Evolutionary conservation across 2,329 filamentous ascomycete genomes (phyloP).

Genomic region (Ceratocystis papillata): DNA sequence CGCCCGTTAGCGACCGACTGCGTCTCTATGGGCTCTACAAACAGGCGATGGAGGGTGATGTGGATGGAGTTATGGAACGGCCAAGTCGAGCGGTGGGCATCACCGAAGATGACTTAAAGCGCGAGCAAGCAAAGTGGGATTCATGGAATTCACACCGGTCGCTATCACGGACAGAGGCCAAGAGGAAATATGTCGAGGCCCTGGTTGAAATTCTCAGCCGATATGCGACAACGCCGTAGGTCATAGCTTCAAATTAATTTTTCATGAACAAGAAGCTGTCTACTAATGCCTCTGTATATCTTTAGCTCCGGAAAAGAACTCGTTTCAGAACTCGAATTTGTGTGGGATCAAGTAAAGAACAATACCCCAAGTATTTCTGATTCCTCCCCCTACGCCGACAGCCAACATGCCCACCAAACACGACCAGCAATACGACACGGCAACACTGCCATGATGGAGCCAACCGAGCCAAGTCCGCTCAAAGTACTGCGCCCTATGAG

Average conservation of each 20-base stretch:
- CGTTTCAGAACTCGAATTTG: constrained; percentile 91
- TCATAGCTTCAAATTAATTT: constrained; percentile 22
- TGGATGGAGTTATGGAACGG: constrained; percentile 84
- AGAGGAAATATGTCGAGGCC: constrained; percentile 84
- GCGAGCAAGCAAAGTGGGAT: constrained; percentile 69
- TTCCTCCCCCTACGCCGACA: constrained; percentile 43
- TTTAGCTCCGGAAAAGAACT: constrained; percentile 68
- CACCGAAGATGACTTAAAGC: constrained; percentile 43
- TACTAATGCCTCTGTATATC: not conserved
- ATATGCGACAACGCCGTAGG: constrained; percentile 76
- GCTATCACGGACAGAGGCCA: constrained; percentile 79
- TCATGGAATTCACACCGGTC: constrained; percentile 86
- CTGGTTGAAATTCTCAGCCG: constrained; percentile 94
- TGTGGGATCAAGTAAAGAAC: constrained; percentile 95
- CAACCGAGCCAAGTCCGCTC: constrained; percentile 43
- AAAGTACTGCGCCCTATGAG: constrained; percentile 76
- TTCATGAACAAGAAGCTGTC: not conserved
- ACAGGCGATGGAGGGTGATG: constrained; percentile 97
- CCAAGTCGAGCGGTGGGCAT: constrained; percentile 46
- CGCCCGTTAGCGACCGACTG: constrained; percentile 72
- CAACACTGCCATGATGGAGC: constrained; percentile 39
- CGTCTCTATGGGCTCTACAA: constrained; percentile 97
- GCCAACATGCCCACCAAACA: constrained; percentile 26
- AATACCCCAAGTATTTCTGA: constrained; percentile 58
- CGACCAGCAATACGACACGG: constrained; percentile 32